Percentiles rank a stretch among this genome's conserved stretches.
These are phyloP conservation scores for Clonostachys byssicola DNA, from an alignment of 2,329 filamentous ascomycete genomes.

Conservation along the genomic window DNA sequence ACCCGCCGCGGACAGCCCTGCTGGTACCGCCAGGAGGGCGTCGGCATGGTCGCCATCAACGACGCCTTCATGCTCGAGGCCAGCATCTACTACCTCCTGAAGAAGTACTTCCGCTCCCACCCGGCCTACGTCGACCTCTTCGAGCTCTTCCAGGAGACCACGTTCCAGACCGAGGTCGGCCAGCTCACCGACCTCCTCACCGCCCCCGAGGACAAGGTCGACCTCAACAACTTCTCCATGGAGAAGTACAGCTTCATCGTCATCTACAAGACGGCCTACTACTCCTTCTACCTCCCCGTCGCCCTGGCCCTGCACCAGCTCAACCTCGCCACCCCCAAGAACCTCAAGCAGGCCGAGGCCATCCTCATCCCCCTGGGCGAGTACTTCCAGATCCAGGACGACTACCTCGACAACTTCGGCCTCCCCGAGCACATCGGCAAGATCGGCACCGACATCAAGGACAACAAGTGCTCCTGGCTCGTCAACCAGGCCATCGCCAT, in stretches of 20 bases:
- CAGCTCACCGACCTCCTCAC: conserved; percentile 94
- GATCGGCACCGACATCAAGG: conserved; percentile 97
- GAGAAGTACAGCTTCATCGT: conserved; percentile 98
- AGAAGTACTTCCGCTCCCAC: conserved; percentile 88
- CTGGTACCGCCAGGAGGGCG: conserved; percentile 88
- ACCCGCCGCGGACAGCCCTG: conserved; percentile 92
- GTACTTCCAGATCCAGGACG: conserved; percentile 99
- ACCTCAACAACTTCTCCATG: conserved; percentile 87
- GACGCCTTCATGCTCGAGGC: conserved; percentile 95
- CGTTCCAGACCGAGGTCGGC: conserved; percentile 91
- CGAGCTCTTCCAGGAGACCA: conserved; percentile 94
- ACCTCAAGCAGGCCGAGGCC: conserved; percentile 82
- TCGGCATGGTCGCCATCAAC: conserved; percentile 97
- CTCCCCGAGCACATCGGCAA: conserved; percentile 92
- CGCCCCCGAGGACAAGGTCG: conserved; percentile 72
- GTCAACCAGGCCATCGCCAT: conserved; percentile 88
- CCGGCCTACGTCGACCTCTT: conserved; percentile 85
- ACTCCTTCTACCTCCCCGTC: conserved; percentile 97
- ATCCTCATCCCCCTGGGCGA: conserved; percentile 97
- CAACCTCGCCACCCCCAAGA: conserved; percentile 78
- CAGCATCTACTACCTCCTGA: conserved; percentile 84
- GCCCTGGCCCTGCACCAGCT: conserved; percentile 85
- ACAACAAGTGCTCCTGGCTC: conserved; percentile 99
- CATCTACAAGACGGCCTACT: conserved; percentile 99
- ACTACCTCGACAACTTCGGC: conserved; percentile 98